Evolutionary conservation across 805 yeast species (phyloP), one percentile per base, ranked within the genome.

Genomic region (Ogataea zsoltii): DNA sequence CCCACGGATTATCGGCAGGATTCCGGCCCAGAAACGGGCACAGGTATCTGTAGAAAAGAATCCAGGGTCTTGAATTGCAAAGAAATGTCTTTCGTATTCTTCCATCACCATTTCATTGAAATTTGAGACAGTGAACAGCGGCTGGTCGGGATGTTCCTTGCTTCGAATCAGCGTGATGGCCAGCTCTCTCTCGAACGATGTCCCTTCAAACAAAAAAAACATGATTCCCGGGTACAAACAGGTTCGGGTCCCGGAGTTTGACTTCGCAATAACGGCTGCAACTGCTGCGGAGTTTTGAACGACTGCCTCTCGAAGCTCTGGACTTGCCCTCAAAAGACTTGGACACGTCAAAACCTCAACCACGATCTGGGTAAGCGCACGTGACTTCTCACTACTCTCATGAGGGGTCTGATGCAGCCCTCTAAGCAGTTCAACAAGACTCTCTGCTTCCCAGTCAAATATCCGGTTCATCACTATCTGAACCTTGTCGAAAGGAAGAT

Each of bases 181-280:
- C 84, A 85, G 83, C 1, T 55, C 49, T 28, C 70, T 66, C 52
- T 79, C 77, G 4, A 61, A 65, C 0, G 57, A 56, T 14, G 69
- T 65, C 1, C 87, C 89, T 44, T 77, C 82, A 45, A 80, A 78
- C 46, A 79, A 56, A 31, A 81, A 70, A 58, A 70, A 80, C 6
- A 85, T 60, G 7, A 75, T 44, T 2, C 85, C 87, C 0, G 90
- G 81, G 11, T 55, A 58, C 1, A 61, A 25, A n/a, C 38, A 33
- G 26, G 19, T 2, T 6, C 25, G 25, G 25, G 5, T 21, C 9
- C 7, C 25, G 9, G 7, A 6, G 5, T 21, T 21, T 9, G 25
- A 21, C 25, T 21, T 21, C 7, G 25, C 5, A 21, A 21, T 5
- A 5, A 21, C 31, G 28, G 7, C 28, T 11, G 28, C 28, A 11